These are phyloP conservation scores for Microthlaspi erraticum DNA, from an alignment of 345 rosid genomes.

Conservation along the genomic window DNA sequence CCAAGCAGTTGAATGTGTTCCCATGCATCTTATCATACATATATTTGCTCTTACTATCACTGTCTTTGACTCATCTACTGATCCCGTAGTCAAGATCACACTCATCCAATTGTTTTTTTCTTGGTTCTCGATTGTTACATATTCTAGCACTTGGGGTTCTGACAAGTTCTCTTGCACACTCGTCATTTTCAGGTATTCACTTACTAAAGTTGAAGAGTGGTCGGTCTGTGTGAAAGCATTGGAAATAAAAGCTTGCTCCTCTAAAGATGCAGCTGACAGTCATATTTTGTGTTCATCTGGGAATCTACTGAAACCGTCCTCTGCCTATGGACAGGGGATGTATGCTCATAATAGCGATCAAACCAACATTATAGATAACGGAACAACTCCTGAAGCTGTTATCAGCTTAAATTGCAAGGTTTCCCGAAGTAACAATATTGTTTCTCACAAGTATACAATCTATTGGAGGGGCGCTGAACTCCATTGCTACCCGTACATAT, in stretches of 20 bases:
- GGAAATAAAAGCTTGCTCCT: constrained; percentile 52
- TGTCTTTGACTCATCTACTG: constrained; percentile 16
- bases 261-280: constrained; percentile 48
- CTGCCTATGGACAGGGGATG: constrained; percentile 46
- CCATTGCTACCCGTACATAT: constrained; percentile 77
- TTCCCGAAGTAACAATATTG: constrained; percentile 41
- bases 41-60: constrained; percentile 18
- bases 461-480: constrained; percentile 69
- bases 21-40: constrained; percentile 17
- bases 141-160: constrained; percentile 26
- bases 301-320: constrained; percentile 42
- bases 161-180: constrained; percentile 28
- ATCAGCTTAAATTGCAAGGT: constrained; percentile 63
- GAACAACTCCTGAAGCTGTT: constrained; percentile 47
- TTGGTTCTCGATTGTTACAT: not conserved
- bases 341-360: constrained; percentile 35
- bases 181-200: constrained; percentile 60
- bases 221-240: constrained; percentile 54
- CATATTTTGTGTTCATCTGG: constrained; percentile 62
- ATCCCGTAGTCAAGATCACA: constrained; percentile 19
- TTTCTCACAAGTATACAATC: constrained; percentile 50
- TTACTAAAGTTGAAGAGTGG: constrained; percentile 55
- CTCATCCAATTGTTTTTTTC: constrained; percentile 21
- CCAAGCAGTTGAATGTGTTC: constrained; percentile 27
- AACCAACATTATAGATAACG: constrained; percentile 34